Evolutionary conservation across 140 eudicot genomes (phyloP), one percentile per base, ranked within the genome.

Genomic region (Oenanthe javanica): DNA sequence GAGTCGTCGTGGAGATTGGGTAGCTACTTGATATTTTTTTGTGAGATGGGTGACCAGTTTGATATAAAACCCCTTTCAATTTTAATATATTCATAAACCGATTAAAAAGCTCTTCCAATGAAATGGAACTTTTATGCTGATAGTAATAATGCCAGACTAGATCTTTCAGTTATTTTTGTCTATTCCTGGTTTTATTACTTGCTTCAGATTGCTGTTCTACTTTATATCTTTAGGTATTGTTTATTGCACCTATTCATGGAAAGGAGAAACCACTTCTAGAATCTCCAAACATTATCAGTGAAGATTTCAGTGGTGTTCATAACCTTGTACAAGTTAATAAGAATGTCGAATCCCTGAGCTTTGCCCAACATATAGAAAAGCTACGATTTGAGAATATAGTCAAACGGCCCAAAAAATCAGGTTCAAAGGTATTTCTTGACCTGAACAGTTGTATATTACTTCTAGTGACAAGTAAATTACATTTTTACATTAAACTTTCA

Each of bases 201-300:
- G 61, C 42, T 10, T 75, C 42, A 21, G 51, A 75, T 47, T 48
- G 59, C 61, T 75, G 16, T 75, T 47, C 42, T 11, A 75, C 57
- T 48, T 48, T 47, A 9, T 49, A 50, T 25, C 25, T 76, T 27
- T 76, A 95, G 99, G 89, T 95, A 42, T 87, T 95, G 80, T 89
- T 95, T 83, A 88, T 95, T 81, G 93, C 86, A 43, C 99, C 97
- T 43, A 75, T 90, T 64, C 90, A 86, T n/a, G 99, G 99, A 88
- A 91, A 85, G 77, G 84, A 85, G 70, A 92, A 87, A 49, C 87
- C 92, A 23, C 87, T 84, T 55, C 77, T 89, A 64, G 85, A 96
- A 79, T 87, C 86, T 74, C 82, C 91, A 74, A 76, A 78, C 54
- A 76, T 81, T 52, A 82, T 82, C n/a, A 64, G 82, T 64, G 89